Base-by-base conservation (phyloP, 2,329 filamentous ascomycete genomes). In the Colletotrichum echinochloae region DNA sequence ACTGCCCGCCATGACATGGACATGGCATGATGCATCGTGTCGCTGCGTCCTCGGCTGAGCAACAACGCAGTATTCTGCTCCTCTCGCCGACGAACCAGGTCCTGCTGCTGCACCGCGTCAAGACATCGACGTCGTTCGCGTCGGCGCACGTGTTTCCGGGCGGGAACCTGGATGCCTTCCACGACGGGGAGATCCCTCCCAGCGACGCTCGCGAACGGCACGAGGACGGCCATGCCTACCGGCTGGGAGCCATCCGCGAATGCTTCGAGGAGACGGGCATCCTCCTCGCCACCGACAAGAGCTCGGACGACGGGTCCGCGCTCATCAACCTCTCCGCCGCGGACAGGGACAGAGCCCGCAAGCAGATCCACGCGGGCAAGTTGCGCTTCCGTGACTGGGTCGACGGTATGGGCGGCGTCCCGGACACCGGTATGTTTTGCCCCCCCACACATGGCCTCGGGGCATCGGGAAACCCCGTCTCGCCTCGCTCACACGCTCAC, bases 181-280 rank as follows among this genome's bases (percentile, higher is more conserved):
- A 97, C 76, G 95, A 98, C 75, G 94, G 93, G 3, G 74, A 74
- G 0, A 79, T 89, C 1, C 85, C 87, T 0, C 73, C 72, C 0
- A 75, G 78, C 0, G 85, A 85, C 20, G 84, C 89, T 35, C 80
- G 83, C 0, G 82, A 81, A 12, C 83, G 91, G 16, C 94, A 98
- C 75, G 79, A 84, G 14, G 95, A 98, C 78, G 90, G 90, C 0
- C 82, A 84, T 0, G 87, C 89, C 3, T 98, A 98, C 77, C 86
- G 94, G n/a, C 81, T 93, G 44, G 94, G 92, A 7, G 96, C 95
- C 0, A 89, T 98, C 30, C 87, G 96, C 8, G 96, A 98, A 83
- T 94, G 94, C 0, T 98, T 98, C 77, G 96, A 99, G 79, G 96
- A 98, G 82, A 95, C 93, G 73, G 96, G 96, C 0, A 94, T 98